Evolutionary conservation across 1,284 basidiomycete genomes (phyloP), one percentile per base, ranked within the genome.

Genomic region (Wallemia mellicola): DNA sequence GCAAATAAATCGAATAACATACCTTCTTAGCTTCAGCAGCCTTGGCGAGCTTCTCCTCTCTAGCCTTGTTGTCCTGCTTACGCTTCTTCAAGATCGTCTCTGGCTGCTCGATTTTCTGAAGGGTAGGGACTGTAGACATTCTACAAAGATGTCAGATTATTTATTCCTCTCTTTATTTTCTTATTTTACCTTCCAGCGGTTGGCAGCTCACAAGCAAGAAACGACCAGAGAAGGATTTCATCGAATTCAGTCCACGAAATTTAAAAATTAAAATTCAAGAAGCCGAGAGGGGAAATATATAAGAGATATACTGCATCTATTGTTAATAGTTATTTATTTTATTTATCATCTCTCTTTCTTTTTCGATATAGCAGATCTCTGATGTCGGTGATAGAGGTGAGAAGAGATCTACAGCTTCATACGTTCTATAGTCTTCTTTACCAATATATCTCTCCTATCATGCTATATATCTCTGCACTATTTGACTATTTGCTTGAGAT

Each of bases 71-170:
- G 71, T 83, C 94, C 74, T 89, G 82, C 78, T 94, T 92, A 75
- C 94, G 81, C 80, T 96, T 99, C 79, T 94, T 94, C 76, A 95
- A 86, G 76, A 94, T 81, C 70, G 89, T 94, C 81, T 94, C 89
- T 72, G 89, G 89, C 74, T 92, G 87, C 78, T 89, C 83, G 71
- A 91, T 60, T 59, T 60, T 24, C 28, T 58, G 58, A 24, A 30
- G 38, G 22, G 38, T 48, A 48, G 38, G 38, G 38, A 48, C 38
- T 11, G 38, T 48, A 48, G 38, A 48, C 38, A 48, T 48, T 48
- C 5, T 48, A 3, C n/a, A 22, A n/a, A 48, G 14, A 15, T 15
- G 14, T 48, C 22, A 11, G 38, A 5, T 48, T 32, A 19, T 19
- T 7, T 22, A 48, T 48, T 22, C 22, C 38, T 48, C 38, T 48